These are phyloP conservation scores for Wickerhamomyces silvicola DNA, from an alignment of 805 yeast genomes.

Conservation along the genomic window DNA sequence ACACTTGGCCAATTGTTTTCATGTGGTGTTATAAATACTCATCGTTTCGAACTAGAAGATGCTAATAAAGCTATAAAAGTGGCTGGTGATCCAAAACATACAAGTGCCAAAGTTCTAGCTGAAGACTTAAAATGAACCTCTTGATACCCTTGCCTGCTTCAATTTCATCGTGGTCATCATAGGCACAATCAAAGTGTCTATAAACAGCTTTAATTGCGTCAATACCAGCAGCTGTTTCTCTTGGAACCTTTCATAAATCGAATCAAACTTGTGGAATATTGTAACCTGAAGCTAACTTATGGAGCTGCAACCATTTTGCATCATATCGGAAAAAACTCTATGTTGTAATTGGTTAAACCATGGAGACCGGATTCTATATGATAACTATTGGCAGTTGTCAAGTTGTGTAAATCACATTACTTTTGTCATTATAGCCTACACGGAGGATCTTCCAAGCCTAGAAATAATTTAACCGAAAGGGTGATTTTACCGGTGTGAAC, in stretches of 20 bases:
- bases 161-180: constrained; percentile 58
- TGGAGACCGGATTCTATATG: too few species aligned
- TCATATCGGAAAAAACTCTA: too few species aligned
- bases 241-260: constrained; percentile 16
- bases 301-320: too few species aligned
- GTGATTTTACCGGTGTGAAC: too few species aligned
- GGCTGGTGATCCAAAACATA: constrained; percentile 33
- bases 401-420: too few species aligned
- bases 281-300: constrained; percentile 16
- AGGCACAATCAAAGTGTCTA: constrained; percentile 70
- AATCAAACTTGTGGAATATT: constrained; percentile 16
- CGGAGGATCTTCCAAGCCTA: too few species aligned
- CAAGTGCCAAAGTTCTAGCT: constrained; percentile 43
- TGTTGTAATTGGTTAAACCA: too few species aligned
- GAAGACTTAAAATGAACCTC: constrained; percentile 39
- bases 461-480: too few species aligned
- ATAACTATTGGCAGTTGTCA: too few species aligned
- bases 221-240: constrained; percentile 34
- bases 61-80: constrained; percentile 36
- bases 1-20: constrained; percentile 53
- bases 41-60: constrained; percentile 39
- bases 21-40: constrained; percentile 40
- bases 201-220: constrained; percentile 64
- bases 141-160: constrained; percentile 43
- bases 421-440: too few species aligned